phyloP scores from a whole-genome alignment of 2,329 filamentous ascomycete genomes.

The Coleophoma cylindrospora region DNA sequence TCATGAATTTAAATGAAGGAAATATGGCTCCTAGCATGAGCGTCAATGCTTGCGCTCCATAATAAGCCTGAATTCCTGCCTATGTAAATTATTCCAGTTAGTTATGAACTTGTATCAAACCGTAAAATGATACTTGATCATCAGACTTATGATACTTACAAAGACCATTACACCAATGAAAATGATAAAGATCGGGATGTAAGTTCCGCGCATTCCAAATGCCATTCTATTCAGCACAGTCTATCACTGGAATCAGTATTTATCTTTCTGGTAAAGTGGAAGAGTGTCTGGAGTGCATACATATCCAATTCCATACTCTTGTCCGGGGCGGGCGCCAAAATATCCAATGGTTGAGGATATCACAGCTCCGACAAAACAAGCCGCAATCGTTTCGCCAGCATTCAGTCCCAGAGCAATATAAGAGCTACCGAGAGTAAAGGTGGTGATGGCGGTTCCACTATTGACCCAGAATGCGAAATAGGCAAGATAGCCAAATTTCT shows the following conservation, averaged over 20 bases:
- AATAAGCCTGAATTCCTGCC: not conserved
- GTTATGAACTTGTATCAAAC: not conserved
- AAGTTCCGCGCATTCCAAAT: no score
- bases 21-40: conserved; percentile 24
- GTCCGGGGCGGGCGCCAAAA: not conserved
- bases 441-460: not conserved
- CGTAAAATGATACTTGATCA: no score
- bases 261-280: not conserved
- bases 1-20: conserved; percentile 26
- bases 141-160: no score
- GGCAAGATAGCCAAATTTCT: not conserved
- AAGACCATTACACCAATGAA: no score
- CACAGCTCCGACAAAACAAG: not conserved
- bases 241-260: not conserved
- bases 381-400: not conserved
- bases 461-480: not conserved
- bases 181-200: no score
- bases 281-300: not conserved
- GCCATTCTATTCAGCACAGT: no score
- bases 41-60: not conserved
- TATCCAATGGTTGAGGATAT: not conserved
- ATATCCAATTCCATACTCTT: not conserved
- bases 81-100: not conserved
- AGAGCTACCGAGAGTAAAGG: not conserved
- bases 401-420: not conserved